phyloP scores from a whole-genome alignment of 2,329 filamentous ascomycete genomes.

The Dichotomopilus funicola region DNA sequence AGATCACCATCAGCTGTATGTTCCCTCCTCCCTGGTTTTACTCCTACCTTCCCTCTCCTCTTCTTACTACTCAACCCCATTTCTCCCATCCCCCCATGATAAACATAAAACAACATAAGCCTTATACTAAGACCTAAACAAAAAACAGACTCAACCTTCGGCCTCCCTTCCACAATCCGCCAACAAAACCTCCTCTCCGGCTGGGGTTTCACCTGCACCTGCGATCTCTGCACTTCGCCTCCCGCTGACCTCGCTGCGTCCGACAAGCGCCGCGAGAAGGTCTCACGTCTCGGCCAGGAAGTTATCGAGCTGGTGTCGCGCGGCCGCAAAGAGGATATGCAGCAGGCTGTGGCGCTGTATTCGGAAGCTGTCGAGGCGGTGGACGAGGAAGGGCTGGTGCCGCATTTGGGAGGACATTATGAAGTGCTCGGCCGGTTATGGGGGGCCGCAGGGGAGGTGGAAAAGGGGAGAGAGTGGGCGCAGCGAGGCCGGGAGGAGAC shows the following conservation, averaged over 20 bases:
- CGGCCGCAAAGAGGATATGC: constrained; percentile 11
- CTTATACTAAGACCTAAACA: too few species aligned
- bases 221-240: constrained; percentile 20
- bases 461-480: constrained; percentile 19
- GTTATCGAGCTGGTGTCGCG: constrained; percentile 16
- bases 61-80: background rate
- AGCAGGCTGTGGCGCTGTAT: constrained; percentile 12
- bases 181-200: constrained; percentile 15
- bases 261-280: constrained; percentile 22
- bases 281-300: constrained; percentile 12
- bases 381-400: constrained; percentile 21
- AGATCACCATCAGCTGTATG: constrained; percentile 29
- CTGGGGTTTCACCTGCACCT: constrained; percentile 28
- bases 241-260: constrained; percentile 15
- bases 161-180: constrained; percentile 20
- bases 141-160: constrained; percentile 15
- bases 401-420: constrained; percentile 26
- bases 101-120: too few species aligned
- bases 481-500: constrained; percentile 20
- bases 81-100: too few species aligned
- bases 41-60: background rate
- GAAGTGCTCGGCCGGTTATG: constrained; percentile 25
- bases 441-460: constrained; percentile 16
- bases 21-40: background rate
- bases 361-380: constrained; percentile 19